Conservation (phyloP, 495 filamentous ascomycete genomes). For the Daldinia childiae region DNA sequence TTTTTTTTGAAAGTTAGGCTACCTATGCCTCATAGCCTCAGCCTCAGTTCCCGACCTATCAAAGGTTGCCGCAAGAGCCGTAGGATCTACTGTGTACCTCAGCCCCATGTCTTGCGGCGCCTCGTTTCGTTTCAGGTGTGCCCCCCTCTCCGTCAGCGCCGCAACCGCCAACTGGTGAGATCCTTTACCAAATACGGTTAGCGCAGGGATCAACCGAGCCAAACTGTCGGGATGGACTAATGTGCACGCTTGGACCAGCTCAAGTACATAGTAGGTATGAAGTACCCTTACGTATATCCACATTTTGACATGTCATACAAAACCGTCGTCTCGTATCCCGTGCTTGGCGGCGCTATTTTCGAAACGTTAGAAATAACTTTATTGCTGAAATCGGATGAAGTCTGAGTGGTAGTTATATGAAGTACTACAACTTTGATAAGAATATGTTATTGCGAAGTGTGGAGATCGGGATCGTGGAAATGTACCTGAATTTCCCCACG, state of each 20-base stretch:
- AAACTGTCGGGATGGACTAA: background rate
- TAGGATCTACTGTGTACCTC: background rate
- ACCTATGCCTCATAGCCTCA: background rate
- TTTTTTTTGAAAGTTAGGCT: background rate
- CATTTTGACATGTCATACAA: slow-evolving; percentile 2
- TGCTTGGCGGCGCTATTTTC: slow-evolving; percentile 1
- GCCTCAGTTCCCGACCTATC: background rate
- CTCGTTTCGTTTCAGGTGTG: slow-evolving; percentile 6
- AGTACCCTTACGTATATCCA: background rate
- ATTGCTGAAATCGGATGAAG: background rate
- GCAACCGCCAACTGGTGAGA: background rate
- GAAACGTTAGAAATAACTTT: background rate
- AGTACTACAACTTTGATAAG: background rate
- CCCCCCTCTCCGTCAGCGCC: background rate
- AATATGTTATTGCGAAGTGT: background rate
- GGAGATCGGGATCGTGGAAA: background rate
- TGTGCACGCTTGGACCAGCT: background rate
- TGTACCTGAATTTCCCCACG: background rate
- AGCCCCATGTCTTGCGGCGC: slow-evolving; percentile 1
- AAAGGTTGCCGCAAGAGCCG: background rate
- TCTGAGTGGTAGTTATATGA: background rate
- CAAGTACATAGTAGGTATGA: background rate
- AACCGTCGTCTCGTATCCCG: background rate
- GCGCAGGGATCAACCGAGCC: background rate
- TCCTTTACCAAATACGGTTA: background rate